Evolutionary conservation across 2,329 filamentous ascomycete species (phyloP).

Genomic region (Aureobasidium uvarum): DNA sequence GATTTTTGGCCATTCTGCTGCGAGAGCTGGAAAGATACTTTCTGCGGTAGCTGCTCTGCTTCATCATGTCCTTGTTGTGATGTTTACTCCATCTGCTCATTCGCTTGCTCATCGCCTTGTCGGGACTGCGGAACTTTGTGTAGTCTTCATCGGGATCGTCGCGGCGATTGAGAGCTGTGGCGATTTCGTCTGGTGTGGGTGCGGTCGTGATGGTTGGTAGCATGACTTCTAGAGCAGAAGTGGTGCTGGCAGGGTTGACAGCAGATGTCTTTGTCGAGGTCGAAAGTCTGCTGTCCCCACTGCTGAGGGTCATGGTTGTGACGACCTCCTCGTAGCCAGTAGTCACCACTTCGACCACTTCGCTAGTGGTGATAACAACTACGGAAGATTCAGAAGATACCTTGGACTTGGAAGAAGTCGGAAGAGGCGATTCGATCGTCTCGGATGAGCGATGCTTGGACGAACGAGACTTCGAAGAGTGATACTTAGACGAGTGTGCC

Average conservation of each 20-base stretch:
- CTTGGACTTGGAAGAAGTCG: neutral
- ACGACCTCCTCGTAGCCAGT: neutral
- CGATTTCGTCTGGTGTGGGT: too few relatives aligned
- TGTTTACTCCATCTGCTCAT: neutral
- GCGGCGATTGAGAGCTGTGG: too few relatives aligned
- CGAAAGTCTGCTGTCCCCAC: neutral
- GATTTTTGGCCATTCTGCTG: neutral
- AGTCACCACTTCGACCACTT: neutral
- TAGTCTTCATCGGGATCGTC: neutral
- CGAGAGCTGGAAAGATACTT: neutral
- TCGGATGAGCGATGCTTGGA: neutral
- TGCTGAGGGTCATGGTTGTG: neutral
- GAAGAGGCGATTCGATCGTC: neutral
- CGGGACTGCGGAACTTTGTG: neutral
- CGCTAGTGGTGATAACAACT: neutral
- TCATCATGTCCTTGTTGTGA: neutral
- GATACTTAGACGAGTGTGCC: neutral
- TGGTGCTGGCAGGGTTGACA: neutral
- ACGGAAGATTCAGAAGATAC: neutral
- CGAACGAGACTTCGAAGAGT: neutral
- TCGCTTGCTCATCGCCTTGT: neutral
- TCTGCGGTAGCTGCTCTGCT: neutral
- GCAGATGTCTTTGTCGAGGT: neutral
- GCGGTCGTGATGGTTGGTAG: too few relatives aligned
- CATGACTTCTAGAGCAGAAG: too few relatives aligned